Evolutionary conservation across 2,329 filamentous ascomycete species (phyloP), one percentile per base, ranked within the genome.

Genomic region (Ophidiomyces ophidiicola): DNA sequence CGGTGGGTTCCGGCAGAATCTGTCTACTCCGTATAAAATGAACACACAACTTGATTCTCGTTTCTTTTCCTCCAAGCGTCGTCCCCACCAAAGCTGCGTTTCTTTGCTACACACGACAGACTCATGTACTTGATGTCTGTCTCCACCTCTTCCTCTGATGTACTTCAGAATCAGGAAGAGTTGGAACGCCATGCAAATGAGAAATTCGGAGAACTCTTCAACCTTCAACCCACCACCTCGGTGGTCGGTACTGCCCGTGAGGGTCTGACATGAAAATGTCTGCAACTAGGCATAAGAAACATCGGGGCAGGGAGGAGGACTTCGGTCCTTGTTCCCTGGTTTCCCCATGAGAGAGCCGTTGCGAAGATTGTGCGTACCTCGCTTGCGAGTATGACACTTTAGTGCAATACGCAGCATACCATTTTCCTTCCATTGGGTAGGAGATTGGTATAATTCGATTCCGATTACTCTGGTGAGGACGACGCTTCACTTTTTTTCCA

Each of bases 191-290:
- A 39, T 67, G 83, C 84, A 87, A 85, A 85, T 87, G 83, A 85
- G 83, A 90, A 90, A 90, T 88, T 90, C 83, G 83, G 84, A 90
- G 84, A 82, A 90, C 78, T 87, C 82, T 87, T 84, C 82, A 85
- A 56, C 7, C 21, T 15, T 46, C 44, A 50, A 48, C 44, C 61
- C 66, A 64, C 58, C 57, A 60, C 57, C 35, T 17, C 41, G 17
- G 57, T 36, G 34, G 48, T 52, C 52, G 53, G 61, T 63, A 52
- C 83, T 82, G 80, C 81, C 80, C 77, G 82, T 73, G 72, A 88
- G 81, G 82, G 81, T 72, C 80, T 80, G 74, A 74, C 82, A 81
- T 82, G 80, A 82, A 60, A 69, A 76, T 80, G 82, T 74, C 71
- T 83, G 82, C 80, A 84, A 76, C 71, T 69, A 50, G 82, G 81